Percentiles rank a stretch among this genome's conserved stretches.
These are phyloP conservation scores for Chrysanthemum lavandulifolium DNA, from an alignment of 129 eudicot species.

Conservation along the genomic window DNA sequence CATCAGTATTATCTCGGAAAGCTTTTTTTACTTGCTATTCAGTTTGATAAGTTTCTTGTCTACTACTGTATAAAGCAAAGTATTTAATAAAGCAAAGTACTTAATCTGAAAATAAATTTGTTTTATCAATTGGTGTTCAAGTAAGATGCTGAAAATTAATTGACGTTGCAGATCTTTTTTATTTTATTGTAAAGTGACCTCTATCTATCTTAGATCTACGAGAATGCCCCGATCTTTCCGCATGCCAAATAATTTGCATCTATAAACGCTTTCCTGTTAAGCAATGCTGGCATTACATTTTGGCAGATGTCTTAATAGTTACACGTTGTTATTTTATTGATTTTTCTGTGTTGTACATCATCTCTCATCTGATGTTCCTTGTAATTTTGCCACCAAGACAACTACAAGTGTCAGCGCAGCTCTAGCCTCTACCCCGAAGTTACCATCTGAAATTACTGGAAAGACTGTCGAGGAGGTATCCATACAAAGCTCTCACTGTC, in stretches of 20 bases:
- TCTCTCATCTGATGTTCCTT: slow-evolving; percentile 13
- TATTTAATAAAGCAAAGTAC: not conserved
- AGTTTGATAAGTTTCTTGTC: slow-evolving; percentile 6
- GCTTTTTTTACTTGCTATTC: not conserved
- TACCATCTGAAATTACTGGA: slow-evolving; percentile 97
- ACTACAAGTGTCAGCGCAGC: slow-evolving; percentile 43
- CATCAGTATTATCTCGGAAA: slow-evolving; percentile 34
- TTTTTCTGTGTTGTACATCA: slow-evolving; percentile 2
- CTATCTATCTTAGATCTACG: not conserved
- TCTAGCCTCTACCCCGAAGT: slow-evolving; percentile 59
- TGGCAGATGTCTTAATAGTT: not conserved
- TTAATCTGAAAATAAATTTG: not conserved
- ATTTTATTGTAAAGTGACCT: not conserved
- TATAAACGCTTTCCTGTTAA: not conserved
- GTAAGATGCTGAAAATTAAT: no score
- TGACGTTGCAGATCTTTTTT: not conserved
- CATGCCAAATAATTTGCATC: not conserved
- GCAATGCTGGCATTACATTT: slow-evolving; percentile 4
- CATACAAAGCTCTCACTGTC: slow-evolving; percentile 5
- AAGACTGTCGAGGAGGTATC: slow-evolving; percentile 92
- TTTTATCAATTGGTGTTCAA: slow-evolving; percentile 2
- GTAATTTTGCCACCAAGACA: slow-evolving; percentile 46
- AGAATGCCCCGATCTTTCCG: slow-evolving; percentile 13
- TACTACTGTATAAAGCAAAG: not conserved
- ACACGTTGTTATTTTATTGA: slow-evolving; percentile 1